Evolutionary conservation across 2,329 filamentous ascomycete genomes (phyloP), one percentile per base, ranked within the genome.

Genomic region (Bisporella sp.): DNA sequence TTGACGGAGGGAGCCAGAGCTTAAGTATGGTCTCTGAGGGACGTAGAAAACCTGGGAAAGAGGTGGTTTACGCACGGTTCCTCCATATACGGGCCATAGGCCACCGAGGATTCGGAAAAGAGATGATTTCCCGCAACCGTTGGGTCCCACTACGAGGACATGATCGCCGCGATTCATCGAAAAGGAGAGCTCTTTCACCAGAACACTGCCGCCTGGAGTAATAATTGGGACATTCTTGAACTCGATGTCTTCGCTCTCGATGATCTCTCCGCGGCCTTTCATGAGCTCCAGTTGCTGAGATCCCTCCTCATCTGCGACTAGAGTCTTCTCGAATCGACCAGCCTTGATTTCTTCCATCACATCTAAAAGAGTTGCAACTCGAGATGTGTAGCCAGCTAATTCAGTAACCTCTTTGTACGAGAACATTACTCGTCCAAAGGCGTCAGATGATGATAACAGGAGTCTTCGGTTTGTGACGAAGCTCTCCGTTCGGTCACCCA

Each of bases 41-140:
- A 99, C 95, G 71, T 99, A 99, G 71, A 97, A 99, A 65, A 99
- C 97, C 65, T 93, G 87, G 58, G 88, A 83, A 62, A 92, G 93
- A 1, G 87, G 84, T 1, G 93, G 93, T 68, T 97, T 97, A 62
- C 89, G 79, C 21, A 99, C 93, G 1, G 81, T 89, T 47, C 93
- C 93, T 57, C 93, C 92, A 68, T 99, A 99, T 9, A 97, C 93
- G 12, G 93, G 93, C 93, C 93, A 99, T 3, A 99, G 76, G 0
- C 93, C 93, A 54, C 93, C 93, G 1, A 99, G 79, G 59, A 99
- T 99, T 37, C 93, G 84, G 79, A 99, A 99, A 3, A 99, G 77
- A 12, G 87, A 95, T 0, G 89, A 96, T 69, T 99, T 99, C 41
- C 93, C 93, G 68, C 93, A 99, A 37, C 93, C 93, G 66, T 99